Evolutionary conservation across 179 eudicot species (phyloP).

Genomic region (Silene noctiflora): DNA sequence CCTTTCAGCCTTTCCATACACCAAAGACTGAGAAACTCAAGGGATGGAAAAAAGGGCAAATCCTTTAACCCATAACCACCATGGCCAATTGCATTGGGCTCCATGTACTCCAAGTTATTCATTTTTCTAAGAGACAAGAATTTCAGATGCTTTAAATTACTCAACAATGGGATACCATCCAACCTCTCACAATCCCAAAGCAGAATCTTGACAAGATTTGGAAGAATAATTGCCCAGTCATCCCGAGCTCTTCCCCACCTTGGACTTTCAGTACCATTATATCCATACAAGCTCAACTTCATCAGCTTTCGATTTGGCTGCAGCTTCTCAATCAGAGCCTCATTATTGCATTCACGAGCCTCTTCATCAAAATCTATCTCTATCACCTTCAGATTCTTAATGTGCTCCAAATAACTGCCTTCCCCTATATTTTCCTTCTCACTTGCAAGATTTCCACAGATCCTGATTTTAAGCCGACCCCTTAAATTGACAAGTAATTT

Average conservation of each 20-base stretch:
- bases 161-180: background rate
- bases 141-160: too few relatives aligned
- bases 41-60: too few relatives aligned
- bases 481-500: too few relatives aligned
- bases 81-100: background rate
- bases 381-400: too few relatives aligned
- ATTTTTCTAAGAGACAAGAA: too few relatives aligned
- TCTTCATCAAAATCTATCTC: background rate
- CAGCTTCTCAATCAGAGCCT: background rate
- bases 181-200: background rate
- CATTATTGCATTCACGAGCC: background rate
- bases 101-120: conserved; percentile 15
- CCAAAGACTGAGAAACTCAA: background rate
- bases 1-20: background rate
- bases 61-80: background rate
- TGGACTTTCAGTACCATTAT: background rate
- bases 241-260: background rate
- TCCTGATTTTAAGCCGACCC: background rate
- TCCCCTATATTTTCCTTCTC: background rate
- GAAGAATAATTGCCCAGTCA: too few relatives aligned
- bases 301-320: too few relatives aligned
- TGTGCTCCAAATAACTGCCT: too few relatives aligned
- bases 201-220: background rate
- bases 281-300: background rate
- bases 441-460: background rate